Base-by-base conservation (phyloP, 2,329 filamentous ascomycete species). In the Fusarium sp. region DNA sequence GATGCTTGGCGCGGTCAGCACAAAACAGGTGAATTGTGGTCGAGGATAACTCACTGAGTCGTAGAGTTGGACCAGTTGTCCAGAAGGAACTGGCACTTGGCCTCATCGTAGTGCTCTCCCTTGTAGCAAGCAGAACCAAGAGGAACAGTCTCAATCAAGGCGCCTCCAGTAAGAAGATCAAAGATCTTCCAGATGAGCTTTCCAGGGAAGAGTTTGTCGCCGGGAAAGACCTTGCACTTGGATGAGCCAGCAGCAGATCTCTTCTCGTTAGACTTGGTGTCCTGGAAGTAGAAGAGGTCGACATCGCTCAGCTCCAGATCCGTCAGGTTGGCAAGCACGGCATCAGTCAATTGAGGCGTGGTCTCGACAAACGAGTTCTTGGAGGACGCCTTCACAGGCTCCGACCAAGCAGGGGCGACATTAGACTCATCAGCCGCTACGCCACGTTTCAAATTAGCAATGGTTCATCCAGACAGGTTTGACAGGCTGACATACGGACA, bases 341-440 rank as follows among this genome's bases (percentile, higher is more conserved):
- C 72, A 27, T 81, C 76, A 2, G 80, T 82, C 56, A 82, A 70
- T 55, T 81, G 78, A 18, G 78, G 66, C 13, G 62, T 62, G 43
- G 79, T 76, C 54, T 62, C 66, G 16, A 56, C 58, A 36, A 62
- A 44, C 1, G 62, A 52, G 50, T 59, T 46, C 44, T 27, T 70
- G 1, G 66, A 67, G 1, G 62, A 50, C 4, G 57, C 39, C 41
- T 28, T 28, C 4, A 48, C 27, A 18, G 66, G 30, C 44, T 53
- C 27, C 7, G 47, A 43, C 66, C 59, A 67, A 9, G 70, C 75
- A 23, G 73, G 76, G 31, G 70, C 65, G 41, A 78, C 66, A 41
- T 72, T 78, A 16, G 60, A 65, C 23, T 69, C 53, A 23, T 74
- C 44, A 31, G 66, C 66, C n/a, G 66, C 66, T 70, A 30, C 41